Evolutionary conservation across 352 stramenopile species (phyloP).

Genomic region (Phytophthora tentaculata): DNA sequence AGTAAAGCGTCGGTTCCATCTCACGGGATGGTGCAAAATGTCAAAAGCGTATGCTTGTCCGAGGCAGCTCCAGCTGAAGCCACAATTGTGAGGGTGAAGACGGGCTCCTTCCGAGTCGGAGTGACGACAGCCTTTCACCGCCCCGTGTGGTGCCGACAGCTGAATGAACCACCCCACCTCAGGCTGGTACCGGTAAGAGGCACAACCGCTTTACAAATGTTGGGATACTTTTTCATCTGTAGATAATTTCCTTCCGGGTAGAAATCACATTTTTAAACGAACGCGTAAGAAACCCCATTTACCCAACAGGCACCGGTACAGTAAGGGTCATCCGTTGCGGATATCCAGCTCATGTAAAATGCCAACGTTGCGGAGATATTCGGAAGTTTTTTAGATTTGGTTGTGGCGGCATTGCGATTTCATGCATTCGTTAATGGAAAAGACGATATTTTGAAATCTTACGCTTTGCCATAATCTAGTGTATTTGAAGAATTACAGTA

Average conservation of each 20-base stretch:
- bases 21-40: constrained; percentile 2
- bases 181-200: constrained; percentile 6
- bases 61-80: constrained; percentile 1
- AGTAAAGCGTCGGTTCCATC: constrained; percentile 1
- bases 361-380: constrained; percentile 1
- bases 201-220: constrained; percentile 2
- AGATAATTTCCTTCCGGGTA: constrained; percentile 3
- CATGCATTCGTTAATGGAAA: constrained; percentile 7
- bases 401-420: constrained; percentile 7
- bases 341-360: background rate
- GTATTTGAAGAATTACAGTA: background rate
- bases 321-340: background rate
- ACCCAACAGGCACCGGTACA: background rate
- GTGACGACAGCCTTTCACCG: constrained; percentile 31
- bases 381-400: constrained; percentile 2
- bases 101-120: constrained; percentile 12
- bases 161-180: constrained; percentile 6
- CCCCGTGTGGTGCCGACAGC: constrained; percentile 15
- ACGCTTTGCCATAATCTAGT: background rate
- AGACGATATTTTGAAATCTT: background rate
- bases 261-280: background rate
- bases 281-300: background rate
- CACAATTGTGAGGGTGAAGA: constrained; percentile 13
- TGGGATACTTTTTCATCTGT: constrained; percentile 2
- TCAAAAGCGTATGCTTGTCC: constrained; percentile 9